A percentile compares a stretch with the other conserved stretches of the same genome.
Evolutionary conservation across 1,284 basidiomycete genomes (phyloP).

Genomic region (Taiwanofungus camphoratus): DNA sequence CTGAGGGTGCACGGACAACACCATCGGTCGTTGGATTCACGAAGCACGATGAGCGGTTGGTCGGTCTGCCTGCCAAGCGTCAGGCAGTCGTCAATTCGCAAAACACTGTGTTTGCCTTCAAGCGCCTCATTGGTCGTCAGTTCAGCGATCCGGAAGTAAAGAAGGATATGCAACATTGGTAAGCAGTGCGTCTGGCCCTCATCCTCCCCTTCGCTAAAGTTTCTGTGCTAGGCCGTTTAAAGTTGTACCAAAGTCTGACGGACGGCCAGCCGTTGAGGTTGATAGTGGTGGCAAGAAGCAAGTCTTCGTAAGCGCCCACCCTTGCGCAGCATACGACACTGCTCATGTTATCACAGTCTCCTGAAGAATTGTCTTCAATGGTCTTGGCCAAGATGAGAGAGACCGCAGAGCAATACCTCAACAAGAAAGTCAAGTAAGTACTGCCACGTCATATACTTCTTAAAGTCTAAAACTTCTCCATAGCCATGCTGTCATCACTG

Average conservation of each 20-base stretch:
- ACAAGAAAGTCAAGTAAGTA: constrained; percentile 90
- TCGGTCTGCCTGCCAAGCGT: constrained; percentile 95
- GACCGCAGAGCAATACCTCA: constrained; percentile 89
- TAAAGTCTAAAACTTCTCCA: neutral
- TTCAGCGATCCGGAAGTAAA: constrained; percentile 93
- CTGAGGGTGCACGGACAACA: constrained; percentile 96
- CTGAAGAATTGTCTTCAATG: constrained; percentile 84
- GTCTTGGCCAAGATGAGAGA: constrained; percentile 93
- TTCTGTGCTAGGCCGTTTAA: constrained; percentile 65
- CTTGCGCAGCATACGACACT: neutral
- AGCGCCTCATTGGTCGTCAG: constrained; percentile 94
- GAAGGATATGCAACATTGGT: constrained; percentile 84
- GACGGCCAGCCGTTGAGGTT: constrained; percentile 73
- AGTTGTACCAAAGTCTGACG: constrained; percentile 67
- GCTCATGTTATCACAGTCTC: constrained; percentile 39
- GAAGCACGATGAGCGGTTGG: constrained; percentile 88
- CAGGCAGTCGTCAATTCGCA: constrained; percentile 96
- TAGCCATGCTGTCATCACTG: constrained; percentile 85
- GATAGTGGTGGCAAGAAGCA: constrained; percentile 70
- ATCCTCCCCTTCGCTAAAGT: neutral
- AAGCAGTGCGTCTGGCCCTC: constrained; percentile 18
- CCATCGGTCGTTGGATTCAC: constrained; percentile 99
- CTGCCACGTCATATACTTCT: neutral
- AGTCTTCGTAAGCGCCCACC: constrained; percentile 46
- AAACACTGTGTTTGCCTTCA: constrained; percentile 94